Conservation (phyloP, 345 rosid species). For the Hibiscus tridactylites region DNA sequence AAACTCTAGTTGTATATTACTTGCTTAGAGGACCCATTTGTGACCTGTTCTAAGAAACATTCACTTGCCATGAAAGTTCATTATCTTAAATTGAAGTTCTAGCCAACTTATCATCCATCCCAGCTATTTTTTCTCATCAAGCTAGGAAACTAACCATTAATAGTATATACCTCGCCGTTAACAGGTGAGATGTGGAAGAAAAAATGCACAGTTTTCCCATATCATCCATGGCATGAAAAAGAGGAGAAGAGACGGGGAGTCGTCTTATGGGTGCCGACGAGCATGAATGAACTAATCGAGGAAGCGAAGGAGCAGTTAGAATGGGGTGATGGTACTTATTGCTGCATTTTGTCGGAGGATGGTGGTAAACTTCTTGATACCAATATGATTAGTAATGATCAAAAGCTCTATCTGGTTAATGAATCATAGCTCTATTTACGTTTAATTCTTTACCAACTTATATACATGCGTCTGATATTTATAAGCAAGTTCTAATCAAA, state of each 20-base stretch:
- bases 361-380: conserved; percentile 55
- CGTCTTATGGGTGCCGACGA: conserved; percentile 61
- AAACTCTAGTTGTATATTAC: background rate
- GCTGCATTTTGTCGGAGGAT: conserved; percentile 41
- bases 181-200: conserved; percentile 17
- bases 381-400: conserved; percentile 49
- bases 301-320: conserved; percentile 23
- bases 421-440: background rate
- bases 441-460: background rate
- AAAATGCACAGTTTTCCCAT: conserved; percentile 63
- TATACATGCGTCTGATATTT: background rate
- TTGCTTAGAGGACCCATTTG: background rate
- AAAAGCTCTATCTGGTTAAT: conserved; percentile 43
- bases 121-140: too few species aligned
- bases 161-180: background rate
- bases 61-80: too few species aligned
- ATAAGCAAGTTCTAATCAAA: too few species aligned
- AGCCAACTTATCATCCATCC: too few species aligned
- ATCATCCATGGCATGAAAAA: conserved; percentile 41
- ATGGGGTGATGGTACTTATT: conserved; percentile 18
- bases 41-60: background rate
- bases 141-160: too few species aligned
- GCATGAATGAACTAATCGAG: conserved; percentile 33
- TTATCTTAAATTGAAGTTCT: too few species aligned
- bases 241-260: conserved; percentile 46